phyloP scores from a whole-genome alignment of 306 rosid species.

The Quercus robur region DNA sequence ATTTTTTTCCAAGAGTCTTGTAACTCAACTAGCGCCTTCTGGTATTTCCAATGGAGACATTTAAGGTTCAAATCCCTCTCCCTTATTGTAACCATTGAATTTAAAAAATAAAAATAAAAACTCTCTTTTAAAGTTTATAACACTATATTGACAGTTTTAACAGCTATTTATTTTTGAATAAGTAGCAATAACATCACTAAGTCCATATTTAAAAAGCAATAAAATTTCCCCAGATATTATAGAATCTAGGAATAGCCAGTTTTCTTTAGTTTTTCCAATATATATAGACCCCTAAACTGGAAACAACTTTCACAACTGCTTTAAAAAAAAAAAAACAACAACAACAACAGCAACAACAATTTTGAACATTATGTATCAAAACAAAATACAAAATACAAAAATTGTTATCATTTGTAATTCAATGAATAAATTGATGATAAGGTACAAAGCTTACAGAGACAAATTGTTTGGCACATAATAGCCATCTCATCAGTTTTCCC shows the following conservation, averaged over 20 bases:
- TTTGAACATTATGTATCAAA: too few relatives aligned
- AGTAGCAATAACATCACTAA: neutral
- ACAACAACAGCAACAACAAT: too few relatives aligned
- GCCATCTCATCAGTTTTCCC: constrained; percentile 33
- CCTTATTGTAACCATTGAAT: too few relatives aligned
- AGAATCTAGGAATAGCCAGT: neutral
- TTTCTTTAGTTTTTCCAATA: neutral
- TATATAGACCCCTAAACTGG: neutral
- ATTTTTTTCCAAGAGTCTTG: too few relatives aligned
- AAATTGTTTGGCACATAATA: constrained; percentile 9
- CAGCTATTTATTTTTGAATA: neutral
- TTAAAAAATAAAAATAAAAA: neutral
- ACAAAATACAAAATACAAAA: too few relatives aligned
- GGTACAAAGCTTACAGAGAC: neutral
- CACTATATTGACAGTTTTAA: neutral
- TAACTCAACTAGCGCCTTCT: too few relatives aligned
- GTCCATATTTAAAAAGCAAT: neutral
- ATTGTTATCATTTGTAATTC: neutral
- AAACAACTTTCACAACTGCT: neutral
- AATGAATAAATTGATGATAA: neutral
- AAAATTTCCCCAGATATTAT: neutral
- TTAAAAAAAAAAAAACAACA: neutral
- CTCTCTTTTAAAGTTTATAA: too few relatives aligned
- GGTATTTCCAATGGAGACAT: too few relatives aligned
- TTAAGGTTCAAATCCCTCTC: too few relatives aligned